A percentile compares a stretch with the other conserved stretches of the same genome.
Evolutionary conservation across 2,329 filamentous ascomycete species (phyloP).

Genomic region (Penicillium decumbens): DNA sequence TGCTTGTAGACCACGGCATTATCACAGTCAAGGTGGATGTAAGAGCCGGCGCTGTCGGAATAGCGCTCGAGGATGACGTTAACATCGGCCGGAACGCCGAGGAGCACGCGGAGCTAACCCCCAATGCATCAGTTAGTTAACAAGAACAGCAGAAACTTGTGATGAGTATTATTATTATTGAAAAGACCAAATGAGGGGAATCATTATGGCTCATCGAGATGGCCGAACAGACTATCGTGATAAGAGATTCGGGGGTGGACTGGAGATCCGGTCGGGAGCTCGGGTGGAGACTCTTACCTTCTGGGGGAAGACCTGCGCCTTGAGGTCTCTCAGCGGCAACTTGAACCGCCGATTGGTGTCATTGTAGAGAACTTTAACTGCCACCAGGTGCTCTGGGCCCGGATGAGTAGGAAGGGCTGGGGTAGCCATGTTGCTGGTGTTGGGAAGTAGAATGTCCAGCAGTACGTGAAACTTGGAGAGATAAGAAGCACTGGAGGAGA

Average conservation of each 20-base stretch:
- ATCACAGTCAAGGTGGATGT: constrained; percentile 69
- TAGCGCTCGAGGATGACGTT: constrained; percentile 78
- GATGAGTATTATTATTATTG: not conserved
- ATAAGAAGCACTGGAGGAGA: constrained; percentile 6
- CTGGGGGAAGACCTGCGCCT: constrained; percentile 65
- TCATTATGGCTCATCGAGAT: constrained; percentile 8
- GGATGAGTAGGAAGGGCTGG: constrained; percentile 43
- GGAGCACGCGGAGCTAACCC: constrained; percentile 62
- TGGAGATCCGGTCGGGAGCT: constrained; percentile 30
- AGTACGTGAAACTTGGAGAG: constrained; percentile 4
- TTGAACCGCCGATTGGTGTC: constrained; percentile 78
- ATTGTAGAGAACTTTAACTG: constrained; percentile 77
- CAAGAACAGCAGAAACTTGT: not conserved
- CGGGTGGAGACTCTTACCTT: constrained; percentile 63
- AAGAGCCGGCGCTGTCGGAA: constrained; percentile 83
- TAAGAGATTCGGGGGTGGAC: constrained; percentile 18
- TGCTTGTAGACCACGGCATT: constrained; percentile 91
- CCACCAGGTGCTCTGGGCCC: constrained; percentile 68
- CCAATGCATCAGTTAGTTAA: constrained; percentile 15
- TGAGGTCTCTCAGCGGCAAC: constrained; percentile 80
- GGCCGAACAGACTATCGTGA: constrained; percentile 7
- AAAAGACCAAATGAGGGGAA: not conserved
- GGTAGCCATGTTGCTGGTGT: constrained; percentile 27
- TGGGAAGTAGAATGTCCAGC: constrained; percentile 13
- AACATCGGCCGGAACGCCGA: constrained; percentile 60